Base-by-base conservation (phyloP, 495 filamentous ascomycete species). In the Penicillium odoratum region DNA sequence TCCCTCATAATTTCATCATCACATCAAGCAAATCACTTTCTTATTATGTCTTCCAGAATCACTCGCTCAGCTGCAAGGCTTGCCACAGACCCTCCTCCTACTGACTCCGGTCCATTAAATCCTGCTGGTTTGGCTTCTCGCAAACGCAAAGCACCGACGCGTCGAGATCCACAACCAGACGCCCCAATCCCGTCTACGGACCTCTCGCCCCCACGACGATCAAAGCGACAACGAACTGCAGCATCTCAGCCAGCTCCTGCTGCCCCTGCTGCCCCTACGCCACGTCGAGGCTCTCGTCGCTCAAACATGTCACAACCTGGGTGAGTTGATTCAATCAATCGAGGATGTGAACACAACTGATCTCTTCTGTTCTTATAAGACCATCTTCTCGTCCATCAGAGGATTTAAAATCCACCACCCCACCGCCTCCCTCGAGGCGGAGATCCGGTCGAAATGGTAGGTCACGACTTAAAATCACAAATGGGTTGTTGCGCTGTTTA, bases 11-110 rank as follows among this genome's bases (percentile, higher is more conserved):
- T 7, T 46, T 28, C 51, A 44, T 26, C 50, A 42, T 45, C 28
- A 44, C n/a, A 55, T 51, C 48, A 51, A 59, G 60, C 67, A 69
- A 63, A 40, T 56, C 62, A 67, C 47, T 66, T 77, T 78, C 89
- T 90, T 85, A 92, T 89, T 84, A 92, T 91, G 89, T 88, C 88
- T 81, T 71, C 83, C 83, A 93, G 89, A 85, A 82, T 87, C 56
- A 92, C 89, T 76, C 85, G 89, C 72, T 90, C 89, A 62, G 83
- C 89, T 64, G 85, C 89, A 74, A 87, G 87, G 79, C 81, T 85
- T 80, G 88, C 88, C 72, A 88, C 87, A 77, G 84, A 83, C 54
- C 75, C 78, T 59, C 72, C 80, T 57, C 56, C 65, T 42, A 58
- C 65, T 61, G 67, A 65, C 58, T 73, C 70, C 65, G 74, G 74